Evolutionary conservation across 1,284 basidiomycete species (phyloP).

Genomic region (Thecaphora frezii): DNA sequence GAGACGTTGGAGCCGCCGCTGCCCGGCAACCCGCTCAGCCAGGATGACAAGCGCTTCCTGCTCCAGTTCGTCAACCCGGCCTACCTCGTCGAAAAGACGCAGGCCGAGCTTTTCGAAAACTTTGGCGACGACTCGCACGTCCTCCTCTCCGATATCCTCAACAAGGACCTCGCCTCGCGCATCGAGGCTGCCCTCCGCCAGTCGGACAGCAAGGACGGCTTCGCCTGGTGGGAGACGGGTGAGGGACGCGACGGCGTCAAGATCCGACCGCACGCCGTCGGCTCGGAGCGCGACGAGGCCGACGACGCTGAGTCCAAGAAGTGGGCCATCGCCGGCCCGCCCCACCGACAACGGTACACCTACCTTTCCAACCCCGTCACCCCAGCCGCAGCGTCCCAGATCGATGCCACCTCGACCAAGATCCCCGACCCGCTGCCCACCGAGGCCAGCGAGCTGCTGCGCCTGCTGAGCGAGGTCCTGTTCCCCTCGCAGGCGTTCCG

Average conservation of each 20-base stretch:
- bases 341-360: conserved; percentile 91
- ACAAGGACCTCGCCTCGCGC: conserved; percentile 45
- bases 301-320: conserved; percentile 14
- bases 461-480: conserved; percentile 43
- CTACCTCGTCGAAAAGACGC: conserved; percentile 80
- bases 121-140: conserved; percentile 88
- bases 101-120: conserved; percentile 76
- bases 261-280: conserved; percentile 46
- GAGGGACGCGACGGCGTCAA: conserved; percentile 28
- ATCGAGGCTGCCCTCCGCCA: conserved; percentile 41
- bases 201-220: conserved; percentile 68
- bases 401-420: conserved; percentile 10
- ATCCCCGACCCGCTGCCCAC: conserved; percentile 33
- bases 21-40: conserved; percentile 47
- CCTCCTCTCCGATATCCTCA: conserved; percentile 63
- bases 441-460: conserved; percentile 35
- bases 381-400: conserved; percentile 21
- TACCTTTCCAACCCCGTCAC: conserved; percentile 58
- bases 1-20: conserved; percentile 36
- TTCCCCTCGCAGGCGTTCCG: conserved; percentile 85
- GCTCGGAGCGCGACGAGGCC: conserved; percentile 17
- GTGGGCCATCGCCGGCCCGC: conserved; percentile 81
- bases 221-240: conserved; percentile 50
- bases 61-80: conserved; percentile 80
- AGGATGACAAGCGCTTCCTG: conserved; percentile 53